Conservation (phyloP, 1,284 basidiomycete species). For the Sanghuangporus weigelae region DNA sequence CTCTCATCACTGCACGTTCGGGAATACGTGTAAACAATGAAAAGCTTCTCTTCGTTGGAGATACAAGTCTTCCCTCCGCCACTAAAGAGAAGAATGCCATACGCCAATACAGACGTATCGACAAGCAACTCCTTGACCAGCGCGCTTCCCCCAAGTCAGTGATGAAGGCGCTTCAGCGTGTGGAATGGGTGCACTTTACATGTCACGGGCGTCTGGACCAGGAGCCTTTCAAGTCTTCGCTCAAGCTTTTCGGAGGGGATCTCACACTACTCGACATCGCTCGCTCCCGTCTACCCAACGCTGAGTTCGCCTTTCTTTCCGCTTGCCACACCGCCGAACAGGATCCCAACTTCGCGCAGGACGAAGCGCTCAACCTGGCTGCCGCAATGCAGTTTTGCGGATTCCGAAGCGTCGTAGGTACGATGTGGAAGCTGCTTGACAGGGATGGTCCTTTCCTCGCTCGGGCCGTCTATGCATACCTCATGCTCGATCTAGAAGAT, state of each 20-base stretch:
- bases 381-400: slow-evolving; percentile 32
- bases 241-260: not conserved
- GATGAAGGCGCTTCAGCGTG: not conserved
- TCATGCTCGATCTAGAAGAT: not conserved
- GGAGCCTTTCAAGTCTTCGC: not conserved
- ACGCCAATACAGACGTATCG: not conserved
- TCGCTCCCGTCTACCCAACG: slow-evolving; percentile 22
- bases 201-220: not conserved
- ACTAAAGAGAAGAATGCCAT: not conserved
- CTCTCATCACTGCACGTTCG: slow-evolving; percentile 23
- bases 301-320: slow-evolving; percentile 33
- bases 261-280: slow-evolving; percentile 28
- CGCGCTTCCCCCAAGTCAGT: not conserved
- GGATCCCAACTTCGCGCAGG: slow-evolving; percentile 17
- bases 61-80: not conserved
- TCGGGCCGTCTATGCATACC: not conserved
- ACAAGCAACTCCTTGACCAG: not conserved
- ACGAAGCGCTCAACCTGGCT: slow-evolving; percentile 33
- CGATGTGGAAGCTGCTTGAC: slow-evolving; percentile 33
- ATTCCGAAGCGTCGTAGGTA: slow-evolving; percentile 33
- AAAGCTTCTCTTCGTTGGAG: not conserved
- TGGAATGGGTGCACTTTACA: not conserved
- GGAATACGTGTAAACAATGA: not conserved
- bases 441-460: slow-evolving; percentile 19
- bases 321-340: slow-evolving; percentile 26